phyloP scores from a whole-genome alignment of 2,329 filamentous ascomycete species.

The Diplodia mutila region DNA sequence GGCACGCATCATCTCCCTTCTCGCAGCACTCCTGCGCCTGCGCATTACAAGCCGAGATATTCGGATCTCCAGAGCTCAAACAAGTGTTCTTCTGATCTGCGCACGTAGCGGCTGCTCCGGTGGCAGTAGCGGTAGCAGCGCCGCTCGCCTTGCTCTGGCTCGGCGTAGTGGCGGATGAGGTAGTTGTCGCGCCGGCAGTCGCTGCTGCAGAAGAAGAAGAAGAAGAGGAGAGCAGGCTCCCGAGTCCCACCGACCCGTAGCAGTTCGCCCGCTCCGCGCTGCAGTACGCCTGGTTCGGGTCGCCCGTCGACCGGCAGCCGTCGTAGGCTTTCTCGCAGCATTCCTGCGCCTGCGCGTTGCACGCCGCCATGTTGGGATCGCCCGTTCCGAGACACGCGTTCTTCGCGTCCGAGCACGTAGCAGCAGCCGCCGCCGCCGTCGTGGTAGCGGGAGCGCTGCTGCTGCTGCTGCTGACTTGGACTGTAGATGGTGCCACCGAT shows the following conservation, averaged over 20 bases:
- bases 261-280: too few relatives aligned
- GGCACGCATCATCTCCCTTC: background rate
- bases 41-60: background rate
- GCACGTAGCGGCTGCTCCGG: background rate
- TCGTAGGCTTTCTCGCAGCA: background rate
- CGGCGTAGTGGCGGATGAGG: too few relatives aligned
- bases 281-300: background rate
- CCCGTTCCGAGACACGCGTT: background rate
- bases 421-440: background rate
- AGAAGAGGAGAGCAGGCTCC: too few relatives aligned
- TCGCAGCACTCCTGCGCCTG: background rate
- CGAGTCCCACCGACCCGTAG: too few relatives aligned
- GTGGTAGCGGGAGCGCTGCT: too few relatives aligned
- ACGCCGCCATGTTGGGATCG: background rate
- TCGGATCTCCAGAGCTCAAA: background rate
- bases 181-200: too few relatives aligned
- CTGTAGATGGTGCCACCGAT: background rate
- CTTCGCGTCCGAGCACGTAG: background rate
- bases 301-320: background rate
- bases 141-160: too few relatives aligned
- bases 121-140: too few relatives aligned
- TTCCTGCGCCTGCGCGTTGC: background rate
- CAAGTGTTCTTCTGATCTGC: background rate
- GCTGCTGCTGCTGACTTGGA: too few relatives aligned
- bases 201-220: too few relatives aligned